Conservation (phyloP, 495 filamentous ascomycete genomes). For the Parmelia sp. region DNA sequence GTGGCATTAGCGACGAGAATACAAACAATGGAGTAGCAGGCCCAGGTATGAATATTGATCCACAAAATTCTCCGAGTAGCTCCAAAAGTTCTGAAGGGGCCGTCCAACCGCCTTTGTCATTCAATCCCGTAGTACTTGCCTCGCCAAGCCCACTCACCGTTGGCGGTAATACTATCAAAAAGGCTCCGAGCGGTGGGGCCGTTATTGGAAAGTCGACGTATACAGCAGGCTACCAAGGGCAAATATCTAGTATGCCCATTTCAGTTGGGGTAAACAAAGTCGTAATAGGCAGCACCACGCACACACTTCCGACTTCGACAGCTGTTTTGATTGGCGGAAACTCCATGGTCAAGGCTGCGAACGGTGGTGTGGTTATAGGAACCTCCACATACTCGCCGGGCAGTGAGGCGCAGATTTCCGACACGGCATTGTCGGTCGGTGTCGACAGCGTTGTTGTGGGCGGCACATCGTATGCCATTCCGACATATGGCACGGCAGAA, state of each 20-base stretch:
- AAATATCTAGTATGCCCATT: not conserved
- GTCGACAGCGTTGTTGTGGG: not conserved
- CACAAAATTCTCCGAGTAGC: not conserved
- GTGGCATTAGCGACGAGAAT: not conserved
- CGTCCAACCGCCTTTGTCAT: not conserved
- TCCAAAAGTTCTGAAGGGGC: not conserved
- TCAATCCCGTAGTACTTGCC: not conserved
- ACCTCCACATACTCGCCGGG: constrained; percentile 7
- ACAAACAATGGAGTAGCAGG: not conserved
- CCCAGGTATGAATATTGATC: not conserved
- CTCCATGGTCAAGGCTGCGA: not conserved
- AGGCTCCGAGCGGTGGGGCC: not conserved
- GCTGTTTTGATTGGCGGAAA: constrained; percentile 5
- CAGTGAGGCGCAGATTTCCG: not conserved
- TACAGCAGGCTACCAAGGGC: constrained; percentile 2
- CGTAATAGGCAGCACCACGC: constrained; percentile 6
- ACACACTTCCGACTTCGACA: not conserved
- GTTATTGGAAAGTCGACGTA: not conserved
- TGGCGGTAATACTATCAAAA: not conserved
- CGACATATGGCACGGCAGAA: not conserved
- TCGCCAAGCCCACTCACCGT: not conserved
- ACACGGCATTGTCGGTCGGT: not conserved
- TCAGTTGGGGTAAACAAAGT: constrained; percentile 4
- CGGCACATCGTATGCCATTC: not conserved
- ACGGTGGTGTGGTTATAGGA: constrained; percentile 8